phyloP scores from a whole-genome alignment of 345 rosid genomes.

The Melaleuca alternifolia region DNA sequence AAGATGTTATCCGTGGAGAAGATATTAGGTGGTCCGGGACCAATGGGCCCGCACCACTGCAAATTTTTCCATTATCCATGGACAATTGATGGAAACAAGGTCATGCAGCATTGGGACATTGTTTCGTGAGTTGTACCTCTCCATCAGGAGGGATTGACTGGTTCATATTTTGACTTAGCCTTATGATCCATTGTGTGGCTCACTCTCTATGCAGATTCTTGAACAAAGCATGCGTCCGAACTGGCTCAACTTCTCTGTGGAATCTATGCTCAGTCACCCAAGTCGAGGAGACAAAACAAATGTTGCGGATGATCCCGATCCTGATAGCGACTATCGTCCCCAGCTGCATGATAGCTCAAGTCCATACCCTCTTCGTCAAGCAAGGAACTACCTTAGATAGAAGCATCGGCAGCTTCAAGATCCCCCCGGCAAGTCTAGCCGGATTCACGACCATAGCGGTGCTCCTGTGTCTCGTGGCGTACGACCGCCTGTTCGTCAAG shows the following conservation, averaged over 20 bases:
- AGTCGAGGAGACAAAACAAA: conserved; percentile 91
- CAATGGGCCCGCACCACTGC: no score
- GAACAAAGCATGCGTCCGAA: conserved; percentile 55
- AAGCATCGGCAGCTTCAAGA: conserved; percentile 36
- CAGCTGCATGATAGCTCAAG: conserved; percentile 67
- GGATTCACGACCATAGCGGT: conserved; percentile 58
- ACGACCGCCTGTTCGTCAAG: conserved; percentile 43
- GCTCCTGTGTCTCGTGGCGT: conserved; percentile 51
- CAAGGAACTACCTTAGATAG: conserved; percentile 88
- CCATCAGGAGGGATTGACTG: no score
- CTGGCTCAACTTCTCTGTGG: conserved; percentile 42
- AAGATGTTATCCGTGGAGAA: no score
- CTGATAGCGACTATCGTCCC: conserved; percentile 65
- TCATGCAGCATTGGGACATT: no score
- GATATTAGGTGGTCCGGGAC: no score
- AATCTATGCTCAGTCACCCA: conserved; percentile 65
- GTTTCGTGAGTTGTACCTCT: no score
- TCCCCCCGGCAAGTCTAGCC: conserved; percentile 56
- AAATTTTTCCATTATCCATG: no score
- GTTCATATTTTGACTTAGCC: neutral
- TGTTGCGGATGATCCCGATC: conserved; percentile 80
- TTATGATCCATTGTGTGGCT: neutral
- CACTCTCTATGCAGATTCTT: conserved; percentile 36
- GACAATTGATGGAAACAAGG: no score
- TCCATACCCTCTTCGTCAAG: conserved; percentile 72